A percentile compares a stretch with the other conserved stretches of the same genome.
phyloP scores from a whole-genome alignment of 805 yeast species.

The Saturnispora galanensis region DNA sequence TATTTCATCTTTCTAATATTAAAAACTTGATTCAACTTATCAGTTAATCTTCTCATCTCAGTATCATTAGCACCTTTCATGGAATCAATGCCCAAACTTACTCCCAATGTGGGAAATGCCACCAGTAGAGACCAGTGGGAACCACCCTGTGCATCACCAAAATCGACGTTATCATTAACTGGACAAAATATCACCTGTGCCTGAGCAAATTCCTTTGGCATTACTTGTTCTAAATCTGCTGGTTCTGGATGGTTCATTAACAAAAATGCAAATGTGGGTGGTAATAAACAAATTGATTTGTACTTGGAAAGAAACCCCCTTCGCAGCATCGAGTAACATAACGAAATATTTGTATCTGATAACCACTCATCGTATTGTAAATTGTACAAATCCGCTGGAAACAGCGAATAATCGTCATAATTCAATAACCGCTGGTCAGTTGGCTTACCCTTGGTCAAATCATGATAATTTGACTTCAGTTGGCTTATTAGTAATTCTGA shows the following conservation, averaged over 20 bases:
- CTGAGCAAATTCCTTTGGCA: constrained; percentile 33
- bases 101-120: constrained; percentile 22
- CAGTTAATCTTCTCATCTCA: constrained; percentile 26
- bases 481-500: background rate
- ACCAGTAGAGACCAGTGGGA: constrained; percentile 70
- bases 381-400: constrained; percentile 47
- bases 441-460: background rate
- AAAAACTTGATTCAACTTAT: constrained; percentile 24
- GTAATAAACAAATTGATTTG: constrained; percentile 31
- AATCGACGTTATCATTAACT: constrained; percentile 7
- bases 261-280: constrained; percentile 59
- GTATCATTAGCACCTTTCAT: constrained; percentile 35
- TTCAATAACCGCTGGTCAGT: constrained; percentile 31
- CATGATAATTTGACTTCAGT: constrained; percentile 3
- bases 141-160: constrained; percentile 28
- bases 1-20: constrained; percentile 15
- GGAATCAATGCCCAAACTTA: constrained; percentile 52
- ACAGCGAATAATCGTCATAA: constrained; percentile 48
- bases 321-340: constrained; percentile 38
- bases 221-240: constrained; percentile 30
- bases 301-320: constrained; percentile 30
- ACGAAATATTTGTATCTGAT: constrained; percentile 58
- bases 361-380: constrained; percentile 62
- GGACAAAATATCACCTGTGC: constrained; percentile 55
- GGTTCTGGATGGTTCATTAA: constrained; percentile 43